Evolutionary conservation across 139 green algal species (phyloP).

Genomic region (Trebouxia sp.): DNA sequence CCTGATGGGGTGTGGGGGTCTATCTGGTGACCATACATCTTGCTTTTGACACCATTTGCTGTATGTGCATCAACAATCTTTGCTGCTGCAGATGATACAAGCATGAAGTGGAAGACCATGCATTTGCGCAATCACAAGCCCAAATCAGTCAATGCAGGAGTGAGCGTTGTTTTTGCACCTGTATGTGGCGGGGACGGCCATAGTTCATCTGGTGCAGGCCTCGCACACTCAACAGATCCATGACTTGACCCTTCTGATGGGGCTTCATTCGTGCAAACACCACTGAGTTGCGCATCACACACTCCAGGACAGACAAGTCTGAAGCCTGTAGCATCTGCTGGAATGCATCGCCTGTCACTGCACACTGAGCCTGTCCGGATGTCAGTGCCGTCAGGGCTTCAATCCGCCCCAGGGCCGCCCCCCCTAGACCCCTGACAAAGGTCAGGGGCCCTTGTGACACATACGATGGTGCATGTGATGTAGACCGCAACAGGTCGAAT

Average conservation of each 20-base stretch:
- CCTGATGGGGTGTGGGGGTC: too few relatives aligned
- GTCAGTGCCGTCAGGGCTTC: neutral
- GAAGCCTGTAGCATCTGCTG: neutral
- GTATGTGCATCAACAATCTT: too few relatives aligned
- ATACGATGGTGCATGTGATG: too few relatives aligned
- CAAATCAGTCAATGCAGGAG: too few relatives aligned
- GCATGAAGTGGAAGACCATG: neutral
- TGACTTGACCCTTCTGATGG: neutral
- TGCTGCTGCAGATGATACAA: too few relatives aligned
- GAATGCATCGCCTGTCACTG: neutral
- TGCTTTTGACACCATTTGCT: too few relatives aligned
- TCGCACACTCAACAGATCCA: conserved; percentile 20
- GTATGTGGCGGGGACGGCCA: neutral
- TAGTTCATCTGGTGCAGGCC: conserved; percentile 1
- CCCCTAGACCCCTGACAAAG: neutral
- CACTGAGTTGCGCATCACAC: neutral
- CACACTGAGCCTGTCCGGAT: neutral
- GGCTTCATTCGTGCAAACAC: conserved; percentile 16
- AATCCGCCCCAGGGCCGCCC: neutral
- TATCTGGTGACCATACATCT: too few relatives aligned
- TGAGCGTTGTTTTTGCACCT: too few relatives aligned
- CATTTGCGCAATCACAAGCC: too few relatives aligned
- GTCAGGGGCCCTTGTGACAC: neutral
- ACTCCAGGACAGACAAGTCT: neutral
- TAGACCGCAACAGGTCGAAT: too few relatives aligned